These are phyloP conservation scores for Phytophthora pluvialis DNA, from an alignment of 352 stramenopile species.

Conservation along the genomic window DNA sequence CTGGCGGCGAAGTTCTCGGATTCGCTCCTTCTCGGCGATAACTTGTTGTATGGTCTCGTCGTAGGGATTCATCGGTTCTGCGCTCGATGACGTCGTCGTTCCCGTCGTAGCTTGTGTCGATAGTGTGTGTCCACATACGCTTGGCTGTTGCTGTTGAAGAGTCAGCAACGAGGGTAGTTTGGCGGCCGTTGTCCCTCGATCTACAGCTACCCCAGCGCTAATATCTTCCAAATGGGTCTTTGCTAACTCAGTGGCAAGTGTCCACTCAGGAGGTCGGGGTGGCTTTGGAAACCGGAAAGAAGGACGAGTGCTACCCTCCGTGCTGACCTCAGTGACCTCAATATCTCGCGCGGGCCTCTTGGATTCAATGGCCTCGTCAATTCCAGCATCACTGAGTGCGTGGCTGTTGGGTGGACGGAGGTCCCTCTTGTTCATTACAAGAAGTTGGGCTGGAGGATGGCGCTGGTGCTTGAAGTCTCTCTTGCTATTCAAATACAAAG, in stretches of 20 bases:
- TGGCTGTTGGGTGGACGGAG: neutral
- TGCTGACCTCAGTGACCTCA: neutral
- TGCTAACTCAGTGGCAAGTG: neutral
- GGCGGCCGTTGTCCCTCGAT: neutral
- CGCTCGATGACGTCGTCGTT: neutral
- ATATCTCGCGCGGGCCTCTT: neutral
- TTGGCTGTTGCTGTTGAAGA: neutral
- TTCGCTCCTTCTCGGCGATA: neutral
- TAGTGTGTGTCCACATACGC: neutral
- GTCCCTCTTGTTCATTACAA: neutral
- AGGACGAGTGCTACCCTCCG: neutral
- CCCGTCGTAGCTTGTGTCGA: neutral
- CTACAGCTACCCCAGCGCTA: neutral
- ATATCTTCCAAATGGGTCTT: neutral
- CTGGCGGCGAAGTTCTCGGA: slow-evolving; percentile 4
- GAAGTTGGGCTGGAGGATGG: neutral
- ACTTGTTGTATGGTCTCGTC: neutral
- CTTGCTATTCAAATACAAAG: neutral
- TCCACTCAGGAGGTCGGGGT: neutral
- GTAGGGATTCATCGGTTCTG: neutral
- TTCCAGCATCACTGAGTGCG: neutral
- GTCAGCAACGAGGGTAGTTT: neutral
- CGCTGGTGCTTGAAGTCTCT: neutral
- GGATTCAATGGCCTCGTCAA: neutral
- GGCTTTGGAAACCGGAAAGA: neutral